Evolutionary conservation across 208 protist genomes (phyloP).

Genomic region (Sergeia podlipaevii): DNA sequence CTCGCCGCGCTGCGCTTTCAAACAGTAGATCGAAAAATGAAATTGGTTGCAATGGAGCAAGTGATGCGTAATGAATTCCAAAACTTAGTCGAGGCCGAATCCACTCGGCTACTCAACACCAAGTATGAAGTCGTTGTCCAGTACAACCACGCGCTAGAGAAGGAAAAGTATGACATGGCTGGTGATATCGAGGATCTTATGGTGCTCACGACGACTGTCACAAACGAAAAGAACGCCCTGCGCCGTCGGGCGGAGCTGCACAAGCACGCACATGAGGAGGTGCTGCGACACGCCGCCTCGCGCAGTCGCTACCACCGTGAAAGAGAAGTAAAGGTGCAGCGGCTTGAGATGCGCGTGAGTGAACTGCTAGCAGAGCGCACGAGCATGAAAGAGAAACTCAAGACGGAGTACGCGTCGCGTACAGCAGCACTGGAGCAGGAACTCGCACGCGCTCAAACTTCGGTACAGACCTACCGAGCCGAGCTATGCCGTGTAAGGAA

Average conservation of each 20-base stretch:
- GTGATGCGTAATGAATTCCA: constrained; percentile 63
- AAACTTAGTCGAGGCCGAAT: constrained; percentile 42
- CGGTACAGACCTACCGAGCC: constrained; percentile 33
- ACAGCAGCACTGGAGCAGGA: constrained; percentile 41
- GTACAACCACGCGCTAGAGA: constrained; percentile 37
- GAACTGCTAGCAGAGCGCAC: constrained; percentile 29
- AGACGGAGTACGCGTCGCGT: constrained; percentile 27
- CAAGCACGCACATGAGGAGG: constrained; percentile 48
- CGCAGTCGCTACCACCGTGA: constrained; percentile 36
- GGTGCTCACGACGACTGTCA: constrained; percentile 42
- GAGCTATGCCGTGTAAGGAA: constrained; percentile 55
- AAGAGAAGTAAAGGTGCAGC: constrained; percentile 44
- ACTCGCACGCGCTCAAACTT: constrained; percentile 32
- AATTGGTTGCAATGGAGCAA: constrained; percentile 68
- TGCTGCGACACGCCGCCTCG: constrained; percentile 43
- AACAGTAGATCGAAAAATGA: constrained; percentile 80
- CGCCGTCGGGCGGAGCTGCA: constrained; percentile 47
- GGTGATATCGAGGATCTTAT: constrained; percentile 70
- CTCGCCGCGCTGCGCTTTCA: constrained; percentile 67
- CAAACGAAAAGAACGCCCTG: constrained; percentile 35
- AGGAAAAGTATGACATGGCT: constrained; percentile 43
- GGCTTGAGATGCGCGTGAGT: constrained; percentile 46
- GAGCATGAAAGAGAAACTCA: constrained; percentile 17
- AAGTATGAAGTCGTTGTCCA: constrained; percentile 37
- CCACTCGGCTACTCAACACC: constrained; percentile 33